phyloP scores from a whole-genome alignment of 345 rosid species.

The Heritiera fomes region DNA sequence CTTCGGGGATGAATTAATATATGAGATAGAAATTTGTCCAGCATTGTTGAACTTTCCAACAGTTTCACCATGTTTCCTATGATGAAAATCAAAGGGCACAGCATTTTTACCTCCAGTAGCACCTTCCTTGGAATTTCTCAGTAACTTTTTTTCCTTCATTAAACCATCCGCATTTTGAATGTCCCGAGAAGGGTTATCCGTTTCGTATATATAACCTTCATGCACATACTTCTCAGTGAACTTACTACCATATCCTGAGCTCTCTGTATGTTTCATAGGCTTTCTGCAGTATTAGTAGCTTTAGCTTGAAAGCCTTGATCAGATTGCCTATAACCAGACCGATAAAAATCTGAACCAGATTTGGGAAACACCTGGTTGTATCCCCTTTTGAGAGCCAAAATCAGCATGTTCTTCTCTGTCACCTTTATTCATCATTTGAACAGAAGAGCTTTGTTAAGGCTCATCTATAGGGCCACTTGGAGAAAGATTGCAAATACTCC shows the following conservation, averaged over 20 bases:
- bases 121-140: slow-evolving; percentile 57
- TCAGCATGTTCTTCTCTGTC: slow-evolving; percentile 41
- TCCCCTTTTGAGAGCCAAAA: slow-evolving; percentile 38
- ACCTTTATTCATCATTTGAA: slow-evolving; percentile 37
- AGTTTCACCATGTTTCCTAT: slow-evolving; percentile 47
- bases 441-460: slow-evolving; percentile 35
- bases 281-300: slow-evolving; percentile 44
- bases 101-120: slow-evolving; percentile 51
- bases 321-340: slow-evolving; percentile 37
- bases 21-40: slow-evolving; percentile 42
- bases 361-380: slow-evolving; percentile 44
- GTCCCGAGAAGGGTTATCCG: slow-evolving; percentile 50
- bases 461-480: slow-evolving; percentile 39
- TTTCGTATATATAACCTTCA: too few relatives aligned
- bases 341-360: slow-evolving; percentile 42
- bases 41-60: slow-evolving; percentile 51
- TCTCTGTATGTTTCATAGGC: slow-evolving; percentile 21
- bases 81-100: slow-evolving; percentile 41
- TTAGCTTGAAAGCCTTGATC: slow-evolving; percentile 42
- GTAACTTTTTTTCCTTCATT: slow-evolving; percentile 43
- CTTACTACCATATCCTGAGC: too few relatives aligned
- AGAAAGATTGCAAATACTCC: slow-evolving; percentile 33
- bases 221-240: too few relatives aligned
- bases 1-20: slow-evolving; percentile 47
- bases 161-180: slow-evolving; percentile 47